Percentiles rank a stretch among this genome's conserved stretches.
These are phyloP conservation scores for Saraca asoca DNA, from an alignment of 331 rosid genomes.

Conservation along the genomic window DNA sequence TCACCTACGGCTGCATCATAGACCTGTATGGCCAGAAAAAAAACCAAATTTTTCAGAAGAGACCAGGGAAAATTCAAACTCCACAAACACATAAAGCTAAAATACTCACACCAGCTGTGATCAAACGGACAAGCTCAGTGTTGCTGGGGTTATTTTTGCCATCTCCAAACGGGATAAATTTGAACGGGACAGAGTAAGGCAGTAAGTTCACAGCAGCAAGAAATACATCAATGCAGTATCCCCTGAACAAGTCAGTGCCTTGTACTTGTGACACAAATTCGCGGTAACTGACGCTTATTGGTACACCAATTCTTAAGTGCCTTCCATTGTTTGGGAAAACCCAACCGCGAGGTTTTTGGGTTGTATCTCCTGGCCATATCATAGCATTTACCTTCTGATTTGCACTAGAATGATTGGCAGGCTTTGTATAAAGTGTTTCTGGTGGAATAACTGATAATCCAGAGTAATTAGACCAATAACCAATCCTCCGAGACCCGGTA, in stretches of 20 bases:
- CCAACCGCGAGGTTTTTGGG: constrained; percentile 90
- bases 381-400: constrained; percentile 46
- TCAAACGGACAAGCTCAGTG: constrained; percentile 64
- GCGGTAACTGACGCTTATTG: constrained; percentile 57
- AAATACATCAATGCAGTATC: constrained; percentile 90
- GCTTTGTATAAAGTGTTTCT: constrained; percentile 52
- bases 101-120: constrained; percentile 79
- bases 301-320: constrained; percentile 77
- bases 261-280: constrained; percentile 56
- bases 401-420: constrained; percentile 50
- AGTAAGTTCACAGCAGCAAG: constrained; percentile 71
- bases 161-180: constrained; percentile 61
- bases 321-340: constrained; percentile 86
- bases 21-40: constrained; percentile 45
- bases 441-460: constrained; percentile 71
- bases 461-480: constrained; percentile 93
- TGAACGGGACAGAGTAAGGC: constrained; percentile 88
- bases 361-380: constrained; percentile 86
- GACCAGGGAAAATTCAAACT: constrained; percentile 31
- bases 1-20: constrained; percentile 82
- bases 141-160: constrained; percentile 59
- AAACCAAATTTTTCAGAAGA: constrained; percentile 25
- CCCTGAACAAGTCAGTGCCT: constrained; percentile 68
- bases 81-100: background rate
- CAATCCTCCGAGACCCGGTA: constrained; percentile 64